These are phyloP conservation scores for Linnemannia elongata DNA, from an alignment of 192 early-diverging fungal genomes.

Conservation along the genomic window DNA sequence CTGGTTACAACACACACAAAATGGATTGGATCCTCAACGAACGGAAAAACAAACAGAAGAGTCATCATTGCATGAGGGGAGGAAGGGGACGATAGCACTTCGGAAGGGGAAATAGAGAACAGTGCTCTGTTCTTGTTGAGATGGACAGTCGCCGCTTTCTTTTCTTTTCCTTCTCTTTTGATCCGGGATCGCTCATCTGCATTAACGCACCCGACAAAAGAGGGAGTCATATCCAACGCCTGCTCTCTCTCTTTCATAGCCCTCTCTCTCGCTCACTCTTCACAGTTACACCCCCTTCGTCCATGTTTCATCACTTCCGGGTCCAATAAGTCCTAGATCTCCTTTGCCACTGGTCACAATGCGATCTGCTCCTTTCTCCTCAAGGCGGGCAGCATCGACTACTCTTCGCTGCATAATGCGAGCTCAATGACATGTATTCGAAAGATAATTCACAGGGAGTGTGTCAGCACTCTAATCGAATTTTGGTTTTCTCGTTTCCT, in stretches of 20 bases:
- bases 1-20: neutral
- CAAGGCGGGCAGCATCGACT: neutral
- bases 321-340: neutral
- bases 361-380: neutral
- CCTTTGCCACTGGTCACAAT: neutral
- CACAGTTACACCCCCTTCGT: neutral
- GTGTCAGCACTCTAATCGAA: neutral
- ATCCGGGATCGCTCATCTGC: conserved; percentile 3
- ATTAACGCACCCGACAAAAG: neutral
- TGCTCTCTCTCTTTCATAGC: neutral
- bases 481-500: neutral
- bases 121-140: neutral
- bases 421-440: neutral
- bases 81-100: neutral
- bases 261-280: neutral
- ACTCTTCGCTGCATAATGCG: neutral
- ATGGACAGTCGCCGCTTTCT: neutral
- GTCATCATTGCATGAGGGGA: neutral
- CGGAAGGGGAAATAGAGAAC: neutral
- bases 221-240: neutral
- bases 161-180: neutral
- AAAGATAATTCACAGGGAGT: neutral
- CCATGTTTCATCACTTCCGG: neutral
- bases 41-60: neutral
- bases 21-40: neutral